A percentile compares a stretch with the other conserved stretches of the same genome.
Evolutionary conservation across 371 early-diverging fungal species (phyloP).

Genomic region (Gilbertella persicaria): DNA sequence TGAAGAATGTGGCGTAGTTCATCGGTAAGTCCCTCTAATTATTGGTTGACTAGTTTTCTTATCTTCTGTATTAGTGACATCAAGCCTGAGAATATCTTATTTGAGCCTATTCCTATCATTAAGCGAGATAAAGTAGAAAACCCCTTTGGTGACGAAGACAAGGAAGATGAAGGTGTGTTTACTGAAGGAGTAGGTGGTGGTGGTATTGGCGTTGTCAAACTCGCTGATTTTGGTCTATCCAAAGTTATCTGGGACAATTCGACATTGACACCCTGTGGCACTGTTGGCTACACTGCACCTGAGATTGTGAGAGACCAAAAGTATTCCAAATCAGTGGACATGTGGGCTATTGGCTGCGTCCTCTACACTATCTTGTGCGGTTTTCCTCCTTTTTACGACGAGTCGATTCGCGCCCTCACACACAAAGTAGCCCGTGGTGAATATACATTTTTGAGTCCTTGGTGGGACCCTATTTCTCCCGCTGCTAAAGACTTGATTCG

Average conservation of each 20-base stretch:
- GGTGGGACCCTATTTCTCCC: constrained; percentile 74
- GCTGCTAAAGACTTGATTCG: constrained; percentile 75
- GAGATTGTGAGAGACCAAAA: constrained; percentile 71
- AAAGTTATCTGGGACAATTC: constrained; percentile 71
- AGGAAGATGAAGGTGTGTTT: constrained; percentile 61
- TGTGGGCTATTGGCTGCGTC: constrained; percentile 85
- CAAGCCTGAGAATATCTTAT: constrained; percentile 88
- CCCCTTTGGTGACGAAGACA: constrained; percentile 28
- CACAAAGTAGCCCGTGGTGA: constrained; percentile 66
- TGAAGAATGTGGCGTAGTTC: constrained; percentile 84
- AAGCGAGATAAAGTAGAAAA: constrained; percentile 15
- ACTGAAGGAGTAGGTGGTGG: constrained; percentile 62
- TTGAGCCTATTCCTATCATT: constrained; percentile 56
- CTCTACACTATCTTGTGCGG: constrained; percentile 78
- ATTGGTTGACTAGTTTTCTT: constrained; percentile 43
- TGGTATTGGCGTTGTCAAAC: constrained; percentile 68
- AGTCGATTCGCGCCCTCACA: constrained; percentile 59
- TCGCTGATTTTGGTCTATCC: constrained; percentile 74
- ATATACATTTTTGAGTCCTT: constrained; percentile 67
- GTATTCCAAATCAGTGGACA: constrained; percentile 74
- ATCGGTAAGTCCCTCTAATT: constrained; percentile 68
- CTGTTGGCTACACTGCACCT: constrained; percentile 80
- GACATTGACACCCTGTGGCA: constrained; percentile 78
- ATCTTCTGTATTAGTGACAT: too few species aligned
- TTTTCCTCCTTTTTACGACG: constrained; percentile 79